Evolutionary conservation across 768 basidiomycete species (phyloP).

Genomic region (Asterophora parasitica): DNA sequence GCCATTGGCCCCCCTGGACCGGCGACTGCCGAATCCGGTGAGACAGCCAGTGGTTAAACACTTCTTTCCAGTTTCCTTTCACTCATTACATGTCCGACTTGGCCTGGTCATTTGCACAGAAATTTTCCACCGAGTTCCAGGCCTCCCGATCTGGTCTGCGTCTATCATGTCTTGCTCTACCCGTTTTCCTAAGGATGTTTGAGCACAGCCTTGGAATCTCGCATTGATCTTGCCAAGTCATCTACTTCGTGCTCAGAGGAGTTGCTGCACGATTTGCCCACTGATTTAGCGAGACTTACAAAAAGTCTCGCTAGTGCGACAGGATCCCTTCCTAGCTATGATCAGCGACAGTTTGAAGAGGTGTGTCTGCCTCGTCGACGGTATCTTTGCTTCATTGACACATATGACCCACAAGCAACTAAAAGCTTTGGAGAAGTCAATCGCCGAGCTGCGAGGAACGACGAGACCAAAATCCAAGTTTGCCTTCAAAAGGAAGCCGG

Average conservation of each 20-base stretch:
- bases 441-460: constrained; percentile 47
- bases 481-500: constrained; percentile 47
- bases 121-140: constrained; percentile 49
- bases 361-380: constrained; percentile 34
- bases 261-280: constrained; percentile 38
- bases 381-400: constrained; percentile 11
- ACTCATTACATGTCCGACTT: constrained; percentile 22
- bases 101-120: constrained; percentile 44
- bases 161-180: constrained; percentile 11
- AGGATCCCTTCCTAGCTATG: constrained; percentile 62
- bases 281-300: constrained; percentile 51
- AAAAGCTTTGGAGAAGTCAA: constrained; percentile 49
- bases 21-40: too few species aligned
- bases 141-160: constrained; percentile 45
- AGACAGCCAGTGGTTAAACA: too few species aligned
- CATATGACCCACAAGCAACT: constrained; percentile 48
- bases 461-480: constrained; percentile 57
- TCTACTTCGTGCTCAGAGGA: constrained; percentile 25
- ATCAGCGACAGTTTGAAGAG: constrained; percentile 66
- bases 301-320: constrained; percentile 63
- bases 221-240: constrained; percentile 37
- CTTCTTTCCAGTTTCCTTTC: neutral
- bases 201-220: constrained; percentile 43
- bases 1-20: too few species aligned
- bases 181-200: constrained; percentile 13